phyloP scores from a whole-genome alignment of 2,329 filamentous ascomycete genomes.

The Trichoderma citrinoviride region DNA sequence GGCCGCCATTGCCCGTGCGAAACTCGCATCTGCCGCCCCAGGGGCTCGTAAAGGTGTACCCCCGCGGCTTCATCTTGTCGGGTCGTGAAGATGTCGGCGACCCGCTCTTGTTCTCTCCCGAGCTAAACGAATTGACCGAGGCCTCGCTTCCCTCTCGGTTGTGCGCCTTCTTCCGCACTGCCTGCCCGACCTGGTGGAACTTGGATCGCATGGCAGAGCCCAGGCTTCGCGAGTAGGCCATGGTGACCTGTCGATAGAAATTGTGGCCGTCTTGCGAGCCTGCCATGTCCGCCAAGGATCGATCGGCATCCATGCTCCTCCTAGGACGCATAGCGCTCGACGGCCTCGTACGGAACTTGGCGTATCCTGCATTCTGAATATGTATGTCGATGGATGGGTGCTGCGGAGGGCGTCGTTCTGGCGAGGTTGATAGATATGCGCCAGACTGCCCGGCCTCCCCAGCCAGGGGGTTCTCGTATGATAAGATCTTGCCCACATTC shows the following conservation, averaged over 20 bases:
- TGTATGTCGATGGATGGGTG: constrained; percentile 50
- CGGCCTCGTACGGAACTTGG: constrained; percentile 47
- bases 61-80: constrained; percentile 49
- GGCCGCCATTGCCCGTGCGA: constrained; percentile 70
- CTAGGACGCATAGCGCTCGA: constrained; percentile 41
- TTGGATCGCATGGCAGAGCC: constrained; percentile 46
- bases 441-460: constrained; percentile 27
- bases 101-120: constrained; percentile 28
- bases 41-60: constrained; percentile 77
- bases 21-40: constrained; percentile 91
- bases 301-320: constrained; percentile 35
- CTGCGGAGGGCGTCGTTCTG: not conserved
- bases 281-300: constrained; percentile 22
- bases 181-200: constrained; percentile 40
- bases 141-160: constrained; percentile 32
- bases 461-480: constrained; percentile 44
- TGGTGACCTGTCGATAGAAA: constrained; percentile 46
- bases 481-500: constrained; percentile 68
- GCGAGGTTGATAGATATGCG: constrained; percentile 27
- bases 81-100: constrained; percentile 6
- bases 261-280: constrained; percentile 5
- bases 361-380: constrained; percentile 56
- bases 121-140: constrained; percentile 36
- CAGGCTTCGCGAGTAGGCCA: constrained; percentile 55
- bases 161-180: constrained; percentile 29